Conservation (phyloP, 148 eudicot genomes). For the Rhododendron vialii region DNA sequence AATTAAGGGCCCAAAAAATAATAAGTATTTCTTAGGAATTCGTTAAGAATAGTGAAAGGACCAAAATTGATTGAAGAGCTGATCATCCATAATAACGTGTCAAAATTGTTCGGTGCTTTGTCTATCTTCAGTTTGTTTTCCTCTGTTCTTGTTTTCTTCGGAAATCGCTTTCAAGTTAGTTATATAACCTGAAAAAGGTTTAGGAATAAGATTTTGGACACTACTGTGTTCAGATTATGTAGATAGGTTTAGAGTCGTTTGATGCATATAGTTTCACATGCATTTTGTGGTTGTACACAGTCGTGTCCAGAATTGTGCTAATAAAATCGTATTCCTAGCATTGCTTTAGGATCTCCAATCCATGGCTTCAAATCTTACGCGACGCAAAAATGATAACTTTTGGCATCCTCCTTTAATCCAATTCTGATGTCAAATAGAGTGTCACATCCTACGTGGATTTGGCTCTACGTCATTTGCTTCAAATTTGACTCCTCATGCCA, state of each 20-base stretch:
- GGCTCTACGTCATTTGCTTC: background rate
- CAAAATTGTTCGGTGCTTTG: background rate
- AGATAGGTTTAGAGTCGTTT: too few relatives aligned
- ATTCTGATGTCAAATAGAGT: background rate
- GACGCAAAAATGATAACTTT: background rate
- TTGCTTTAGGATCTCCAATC: background rate
- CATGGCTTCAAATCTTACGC: too few relatives aligned
- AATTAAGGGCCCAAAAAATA: background rate
- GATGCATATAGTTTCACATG: too few relatives aligned
- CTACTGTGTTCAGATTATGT: background rate
- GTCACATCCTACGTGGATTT: background rate
- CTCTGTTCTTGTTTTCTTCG: background rate
- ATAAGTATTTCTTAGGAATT: background rate
- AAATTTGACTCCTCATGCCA: background rate
- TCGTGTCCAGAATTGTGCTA: background rate
- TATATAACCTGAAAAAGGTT: background rate
- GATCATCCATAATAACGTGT: background rate
- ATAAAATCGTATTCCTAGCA: too few relatives aligned
- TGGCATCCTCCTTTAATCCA: background rate
- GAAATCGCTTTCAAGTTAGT: background rate
- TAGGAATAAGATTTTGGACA: background rate
- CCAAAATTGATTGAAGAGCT: background rate
- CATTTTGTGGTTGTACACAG: too few relatives aligned
- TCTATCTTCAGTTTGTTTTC: background rate
- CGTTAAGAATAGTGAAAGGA: background rate